Evolutionary conservation across 495 filamentous ascomycete species (phyloP).

Genomic region (Parathielavia appendiculata): DNA sequence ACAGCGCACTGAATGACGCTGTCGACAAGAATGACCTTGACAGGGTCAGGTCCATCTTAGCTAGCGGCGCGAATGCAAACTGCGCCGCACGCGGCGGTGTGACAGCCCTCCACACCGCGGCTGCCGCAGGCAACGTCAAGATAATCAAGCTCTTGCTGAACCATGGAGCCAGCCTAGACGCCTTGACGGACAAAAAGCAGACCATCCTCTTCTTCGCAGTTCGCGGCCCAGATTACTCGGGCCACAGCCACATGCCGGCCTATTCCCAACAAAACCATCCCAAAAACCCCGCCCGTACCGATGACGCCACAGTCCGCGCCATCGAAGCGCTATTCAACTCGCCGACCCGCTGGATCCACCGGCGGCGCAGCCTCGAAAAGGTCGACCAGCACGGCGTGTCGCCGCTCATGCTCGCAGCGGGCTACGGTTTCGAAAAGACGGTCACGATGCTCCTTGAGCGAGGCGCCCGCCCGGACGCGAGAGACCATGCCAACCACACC

Average conservation of each 20-base stretch:
- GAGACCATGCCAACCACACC: conserved; percentile 17
- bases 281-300: background rate
- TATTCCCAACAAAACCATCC: background rate
- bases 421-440: conserved; percentile 10
- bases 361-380: background rate
- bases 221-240: conserved; percentile 4
- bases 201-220: conserved; percentile 23
- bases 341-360: background rate
- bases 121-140: conserved; percentile 12
- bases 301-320: conserved; percentile 9
- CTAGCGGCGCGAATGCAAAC: conserved; percentile 4
- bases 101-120: conserved; percentile 20
- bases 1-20: conserved; percentile 14
- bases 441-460: conserved; percentile 12
- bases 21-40: conserved; percentile 10
- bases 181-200: conserved; percentile 14
- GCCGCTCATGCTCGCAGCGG: conserved; percentile 24
- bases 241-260: background rate
- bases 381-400: conserved; percentile 19
- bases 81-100: conserved; percentile 10
- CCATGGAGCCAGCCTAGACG: conserved; percentile 17
- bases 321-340: conserved; percentile 16
- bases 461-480: conserved; percentile 9
- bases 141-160: conserved; percentile 14
- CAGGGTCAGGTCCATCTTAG: background rate